Conservation (phyloP, 495 filamentous ascomycete species). For the Penicillium mononematosum region DNA sequence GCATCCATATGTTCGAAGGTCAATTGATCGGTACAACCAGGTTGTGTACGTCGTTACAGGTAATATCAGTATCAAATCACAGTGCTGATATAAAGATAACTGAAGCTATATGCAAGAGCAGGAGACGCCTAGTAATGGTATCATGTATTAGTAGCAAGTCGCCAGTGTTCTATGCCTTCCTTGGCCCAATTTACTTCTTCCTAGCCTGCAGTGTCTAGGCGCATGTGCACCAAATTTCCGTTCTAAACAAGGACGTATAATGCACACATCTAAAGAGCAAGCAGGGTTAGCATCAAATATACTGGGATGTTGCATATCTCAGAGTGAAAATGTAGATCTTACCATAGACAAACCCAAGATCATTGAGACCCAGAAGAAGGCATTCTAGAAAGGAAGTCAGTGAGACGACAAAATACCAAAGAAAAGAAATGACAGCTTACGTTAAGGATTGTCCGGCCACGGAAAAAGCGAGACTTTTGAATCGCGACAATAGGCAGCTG, state of each 20-base stretch:
- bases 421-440: slow-evolving; percentile 31
- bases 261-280: slow-evolving; percentile 49
- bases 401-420: not conserved
- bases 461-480: slow-evolving; percentile 75
- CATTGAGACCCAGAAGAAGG: slow-evolving; percentile 94
- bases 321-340: slow-evolving; percentile 33
- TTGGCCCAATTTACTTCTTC: not conserved
- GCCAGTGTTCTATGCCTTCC: not conserved
- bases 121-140: not conserved
- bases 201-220: not conserved
- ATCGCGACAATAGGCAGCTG: slow-evolving; percentile 92
- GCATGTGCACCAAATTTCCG: not conserved
- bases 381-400: slow-evolving; percentile 52
- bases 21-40: not conserved
- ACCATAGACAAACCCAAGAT: slow-evolving; percentile 86
- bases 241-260: slow-evolving; percentile 54
- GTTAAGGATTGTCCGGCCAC: slow-evolving; percentile 73
- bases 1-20: not conserved
- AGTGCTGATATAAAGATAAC: not conserved
- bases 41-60: not conserved
- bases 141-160: not conserved
- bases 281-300: slow-evolving; percentile 10
- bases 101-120: slow-evolving; percentile 1
- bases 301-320: not conserved
- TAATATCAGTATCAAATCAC: not conserved